Percentiles rank a stretch among this genome's conserved stretches.
phyloP scores from a whole-genome alignment of 139 green algal genomes.

The Yamagishiella unicocca region DNA sequence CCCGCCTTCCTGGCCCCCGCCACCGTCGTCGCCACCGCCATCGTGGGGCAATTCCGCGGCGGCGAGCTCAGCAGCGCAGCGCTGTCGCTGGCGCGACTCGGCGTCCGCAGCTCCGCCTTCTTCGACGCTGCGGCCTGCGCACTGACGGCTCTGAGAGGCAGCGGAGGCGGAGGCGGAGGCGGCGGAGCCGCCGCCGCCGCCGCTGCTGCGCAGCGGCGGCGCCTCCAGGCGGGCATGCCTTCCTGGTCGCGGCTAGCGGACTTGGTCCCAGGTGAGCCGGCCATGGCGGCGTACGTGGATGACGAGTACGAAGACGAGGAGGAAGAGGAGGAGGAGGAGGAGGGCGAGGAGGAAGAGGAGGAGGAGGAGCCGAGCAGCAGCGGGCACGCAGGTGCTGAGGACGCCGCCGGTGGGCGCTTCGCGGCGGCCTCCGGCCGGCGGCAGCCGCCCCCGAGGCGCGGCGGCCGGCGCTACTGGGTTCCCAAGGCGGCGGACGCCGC shows the following conservation, averaged over 20 bases:
- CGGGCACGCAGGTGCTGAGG: too few relatives aligned
- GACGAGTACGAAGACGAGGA: background rate
- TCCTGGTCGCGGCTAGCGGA: background rate
- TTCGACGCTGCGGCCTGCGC: slow-evolving; percentile 9
- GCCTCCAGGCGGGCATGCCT: background rate
- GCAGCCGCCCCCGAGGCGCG: background rate
- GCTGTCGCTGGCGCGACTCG: background rate
- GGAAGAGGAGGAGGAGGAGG: slow-evolving; percentile 1
- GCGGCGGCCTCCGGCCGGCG: background rate
- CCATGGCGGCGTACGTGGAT: background rate
- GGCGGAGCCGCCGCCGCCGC: background rate
- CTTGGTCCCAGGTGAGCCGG: slow-evolving; percentile 17
- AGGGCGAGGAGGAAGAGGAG: background rate
- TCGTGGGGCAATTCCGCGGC: background rate
- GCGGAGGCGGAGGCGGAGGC: too few relatives aligned
- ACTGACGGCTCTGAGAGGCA: background rate
- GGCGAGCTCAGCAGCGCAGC: background rate
- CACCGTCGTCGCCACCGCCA: slow-evolving; percentile 2
- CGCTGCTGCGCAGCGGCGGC: background rate
- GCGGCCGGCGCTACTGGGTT: slow-evolving; percentile 32
- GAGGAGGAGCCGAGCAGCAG: background rate
- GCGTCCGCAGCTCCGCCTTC: background rate
- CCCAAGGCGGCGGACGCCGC: background rate
- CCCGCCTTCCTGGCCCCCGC: background rate
- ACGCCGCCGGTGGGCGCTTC: background rate